Base-by-base conservation (phyloP, 2,329 filamentous ascomycete genomes). In the Zymoseptoria ardabiliae region DNA sequence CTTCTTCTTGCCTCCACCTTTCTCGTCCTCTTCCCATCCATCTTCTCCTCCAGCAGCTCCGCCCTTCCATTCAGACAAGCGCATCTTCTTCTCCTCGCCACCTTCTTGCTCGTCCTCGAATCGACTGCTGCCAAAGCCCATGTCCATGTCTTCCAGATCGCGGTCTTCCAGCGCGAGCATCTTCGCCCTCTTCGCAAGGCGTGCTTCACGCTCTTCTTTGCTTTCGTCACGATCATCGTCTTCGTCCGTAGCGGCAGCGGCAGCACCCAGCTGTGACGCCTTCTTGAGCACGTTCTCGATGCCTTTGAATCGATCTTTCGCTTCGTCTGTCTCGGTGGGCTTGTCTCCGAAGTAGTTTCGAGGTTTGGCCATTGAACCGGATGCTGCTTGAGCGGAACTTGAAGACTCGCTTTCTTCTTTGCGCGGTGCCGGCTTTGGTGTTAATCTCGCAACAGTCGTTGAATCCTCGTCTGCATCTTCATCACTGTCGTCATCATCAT, bases 71-170 rank as follows among this genome's bases (percentile, higher is more conserved):
- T 84, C 77, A 48, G 84, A 85, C 57, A 92, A 74, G 76, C 89
- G 90, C 63, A 90, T 76, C 65, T 82, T 85, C 50, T 78, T 71
- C 0, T 73, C 75, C 10, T 79, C 67, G 10, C 65, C 71, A 76
- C 77, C 71, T 49, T 91, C 92, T 61, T 92, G 92, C 54, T 92
- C 91, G 69, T 97, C 94, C 57, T 90, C 91, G 69, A 90, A 87
- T 25, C 93, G 83, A 70, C 88, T 94, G 20, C 86, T 90, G 35
- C 94, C 94, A 70, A 99, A 97, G 61, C 92, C 93, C 80, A 97
- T 84, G 70, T 99, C 94, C 76, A 99, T 82, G 75, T 99, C 93
- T 59, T 93, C 86, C 53, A 91, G 85, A 71, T 97, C 93, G 53
- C 92, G 84, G 66, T 89, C 88, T 58, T 86, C 75, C n/a, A 76